phyloP scores from a whole-genome alignment of 164 flowering plant species.

The Kalanchoe fedtschenkoi region DNA sequence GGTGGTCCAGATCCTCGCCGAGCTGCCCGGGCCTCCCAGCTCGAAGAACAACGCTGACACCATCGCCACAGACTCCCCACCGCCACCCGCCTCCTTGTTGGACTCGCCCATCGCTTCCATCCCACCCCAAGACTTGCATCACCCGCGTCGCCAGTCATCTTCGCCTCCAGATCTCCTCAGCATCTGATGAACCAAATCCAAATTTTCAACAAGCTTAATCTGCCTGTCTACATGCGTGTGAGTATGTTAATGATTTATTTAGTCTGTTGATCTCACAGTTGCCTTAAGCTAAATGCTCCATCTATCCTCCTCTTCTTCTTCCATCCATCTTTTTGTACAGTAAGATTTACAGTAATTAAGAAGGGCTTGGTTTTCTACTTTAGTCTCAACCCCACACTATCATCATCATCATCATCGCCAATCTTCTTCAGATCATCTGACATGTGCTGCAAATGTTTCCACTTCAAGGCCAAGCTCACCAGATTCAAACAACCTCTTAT shows the following conservation, averaged over 20 bases:
- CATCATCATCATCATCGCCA: background rate
- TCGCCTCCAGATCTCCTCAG: slow-evolving; percentile 86
- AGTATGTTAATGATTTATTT: no score
- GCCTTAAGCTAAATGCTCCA: background rate
- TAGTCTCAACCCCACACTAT: background rate
- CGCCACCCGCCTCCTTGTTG: slow-evolving; percentile 13
- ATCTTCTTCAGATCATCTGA: slow-evolving; percentile 1
- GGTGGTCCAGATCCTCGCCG: slow-evolving; percentile 85
- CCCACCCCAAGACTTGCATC: slow-evolving; percentile 31
- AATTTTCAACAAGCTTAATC: no score
- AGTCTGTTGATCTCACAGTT: no score
- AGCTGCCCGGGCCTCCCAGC: slow-evolving; percentile 51
- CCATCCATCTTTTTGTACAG: background rate
- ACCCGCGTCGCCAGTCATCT: slow-evolving; percentile 31
- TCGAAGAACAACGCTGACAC: slow-evolving; percentile 32
- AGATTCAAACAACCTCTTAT: slow-evolving; percentile 4
- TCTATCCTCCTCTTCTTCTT: background rate
- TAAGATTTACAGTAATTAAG: background rate
- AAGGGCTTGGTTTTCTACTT: slow-evolving; percentile 1
- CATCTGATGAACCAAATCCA: slow-evolving; percentile 31
- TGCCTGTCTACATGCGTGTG: no score
- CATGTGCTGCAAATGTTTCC: no score
- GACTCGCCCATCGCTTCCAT: slow-evolving; percentile 22
- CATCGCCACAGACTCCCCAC: slow-evolving; percentile 24
- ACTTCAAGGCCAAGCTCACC: background rate